Conservation (phyloP, 371 early-diverging fungal species). For the Mucor piriformis region DNA sequence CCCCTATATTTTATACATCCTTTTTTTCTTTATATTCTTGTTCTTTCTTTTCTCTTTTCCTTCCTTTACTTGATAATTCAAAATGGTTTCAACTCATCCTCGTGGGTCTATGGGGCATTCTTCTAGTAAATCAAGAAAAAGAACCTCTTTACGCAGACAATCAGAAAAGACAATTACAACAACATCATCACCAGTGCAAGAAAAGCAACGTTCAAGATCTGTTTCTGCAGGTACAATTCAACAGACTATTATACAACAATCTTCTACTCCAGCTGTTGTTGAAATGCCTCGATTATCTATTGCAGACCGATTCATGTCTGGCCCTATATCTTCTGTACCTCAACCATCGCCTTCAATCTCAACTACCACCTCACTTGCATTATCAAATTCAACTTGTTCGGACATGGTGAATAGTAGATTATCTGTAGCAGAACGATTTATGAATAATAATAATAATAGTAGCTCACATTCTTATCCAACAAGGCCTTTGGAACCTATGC, state of each 20-base stretch:
- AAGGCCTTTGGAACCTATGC: conserved; percentile 15
- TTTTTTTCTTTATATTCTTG: background rate
- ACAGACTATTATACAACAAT: conserved; percentile 4
- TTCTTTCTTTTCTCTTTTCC: conserved; percentile 1
- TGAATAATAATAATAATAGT: conserved; percentile 13
- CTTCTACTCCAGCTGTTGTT: conserved; percentile 15
- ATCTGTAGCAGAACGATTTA: conserved; percentile 43
- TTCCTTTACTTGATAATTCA: conserved; percentile 3
- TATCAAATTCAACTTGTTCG: conserved; percentile 1
- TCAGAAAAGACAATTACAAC: background rate
- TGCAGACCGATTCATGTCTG: conserved; percentile 43
- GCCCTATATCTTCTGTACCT: background rate
- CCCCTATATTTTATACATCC: background rate
- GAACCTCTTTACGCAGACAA: conserved; percentile 5
- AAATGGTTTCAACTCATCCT: conserved; percentile 13
- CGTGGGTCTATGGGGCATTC: conserved; percentile 5
- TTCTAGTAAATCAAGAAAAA: conserved; percentile 2
- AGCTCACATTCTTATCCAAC: conserved; percentile 1
- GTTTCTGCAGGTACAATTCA: background rate
- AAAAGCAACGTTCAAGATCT: conserved; percentile 1
- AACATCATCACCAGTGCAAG: background rate
- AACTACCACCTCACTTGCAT: background rate
- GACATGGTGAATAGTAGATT: conserved; percentile 11
- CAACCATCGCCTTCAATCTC: conserved; percentile 2
- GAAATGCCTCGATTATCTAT: conserved; percentile 34